phyloP scores from a whole-genome alignment of 441 rosid genomes.

The Gossypium gossypioides region DNA sequence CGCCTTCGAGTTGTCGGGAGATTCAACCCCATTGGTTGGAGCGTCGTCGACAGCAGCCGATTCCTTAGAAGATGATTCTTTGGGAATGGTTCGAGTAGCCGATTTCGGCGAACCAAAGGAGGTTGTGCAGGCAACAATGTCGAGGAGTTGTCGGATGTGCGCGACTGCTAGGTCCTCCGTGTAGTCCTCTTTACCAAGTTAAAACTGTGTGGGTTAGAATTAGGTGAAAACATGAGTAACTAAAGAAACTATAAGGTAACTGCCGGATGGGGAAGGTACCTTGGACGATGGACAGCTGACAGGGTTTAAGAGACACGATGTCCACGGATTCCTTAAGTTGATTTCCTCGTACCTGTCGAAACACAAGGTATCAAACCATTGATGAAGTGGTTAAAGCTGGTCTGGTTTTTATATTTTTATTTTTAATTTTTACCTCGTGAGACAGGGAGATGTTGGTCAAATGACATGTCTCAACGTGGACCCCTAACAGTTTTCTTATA shows the following conservation, averaged over 20 bases:
- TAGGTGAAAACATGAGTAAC: background rate
- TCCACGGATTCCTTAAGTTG: constrained; percentile 59
- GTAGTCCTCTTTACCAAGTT: constrained; percentile 36
- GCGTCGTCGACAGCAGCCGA: constrained; percentile 26
- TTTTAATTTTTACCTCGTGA: constrained; percentile 36
- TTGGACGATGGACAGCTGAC: constrained; percentile 47
- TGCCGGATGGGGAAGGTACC: constrained; percentile 34
- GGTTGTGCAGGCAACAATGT: constrained; percentile 64
- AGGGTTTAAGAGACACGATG: constrained; percentile 58
- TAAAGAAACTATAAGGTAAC: background rate
- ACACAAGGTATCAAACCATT: background rate
- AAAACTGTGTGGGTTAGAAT: background rate
- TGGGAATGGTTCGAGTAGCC: constrained; percentile 26
- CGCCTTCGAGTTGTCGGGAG: constrained; percentile 28
- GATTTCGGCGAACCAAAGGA: constrained; percentile 49
- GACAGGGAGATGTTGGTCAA: constrained; percentile 54
- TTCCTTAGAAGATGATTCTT: constrained; percentile 32
- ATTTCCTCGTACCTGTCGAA: constrained; percentile 47
- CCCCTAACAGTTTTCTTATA: constrained; percentile 57
- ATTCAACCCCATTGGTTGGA: constrained; percentile 16
- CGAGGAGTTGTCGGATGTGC: constrained; percentile 61
- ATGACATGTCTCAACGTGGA: constrained; percentile 62
- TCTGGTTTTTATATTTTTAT: background rate
- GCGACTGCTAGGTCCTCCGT: constrained; percentile 46
- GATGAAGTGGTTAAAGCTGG: background rate